These are phyloP conservation scores for Coemansia sp. DNA, from an alignment of 192 early-diverging fungal species.

Conservation along the genomic window DNA sequence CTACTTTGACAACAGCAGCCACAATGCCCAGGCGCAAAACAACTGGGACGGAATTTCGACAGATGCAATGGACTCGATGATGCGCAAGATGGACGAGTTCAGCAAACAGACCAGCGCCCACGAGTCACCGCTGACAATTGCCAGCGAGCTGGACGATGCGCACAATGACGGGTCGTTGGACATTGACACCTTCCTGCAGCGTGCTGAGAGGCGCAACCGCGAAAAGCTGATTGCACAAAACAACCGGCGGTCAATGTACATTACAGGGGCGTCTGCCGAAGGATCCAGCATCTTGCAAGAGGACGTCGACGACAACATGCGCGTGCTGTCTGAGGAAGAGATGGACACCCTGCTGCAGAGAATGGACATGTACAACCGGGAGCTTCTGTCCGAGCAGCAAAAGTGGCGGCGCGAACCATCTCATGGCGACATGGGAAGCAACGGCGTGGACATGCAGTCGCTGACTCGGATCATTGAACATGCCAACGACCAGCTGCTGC, in stretches of 20 bases:
- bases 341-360: conserved; percentile 35
- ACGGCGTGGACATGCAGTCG: conserved; percentile 17
- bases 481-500: conserved; percentile 43
- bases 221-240: conserved; percentile 45
- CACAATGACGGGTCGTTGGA: conserved; percentile 11
- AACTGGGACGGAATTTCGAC: conserved; percentile 15
- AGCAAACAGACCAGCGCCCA: not conserved
- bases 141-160: not conserved
- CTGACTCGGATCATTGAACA: conserved; percentile 34
- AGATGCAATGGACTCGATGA: conserved; percentile 7
- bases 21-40: conserved; percentile 5
- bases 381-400: conserved; percentile 44
- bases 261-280: conserved; percentile 8
- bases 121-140: not conserved
- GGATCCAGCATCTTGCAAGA: conserved; percentile 11
- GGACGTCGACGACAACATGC: conserved; percentile 52
- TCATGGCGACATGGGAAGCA: not conserved
- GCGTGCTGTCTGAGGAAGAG: conserved; percentile 37
- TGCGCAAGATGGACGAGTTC: conserved; percentile 18
- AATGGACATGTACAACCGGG: conserved; percentile 52
- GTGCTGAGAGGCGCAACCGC: conserved; percentile 32
- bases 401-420: conserved; percentile 13
- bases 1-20: not conserved
- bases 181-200: conserved; percentile 37
- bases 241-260: conserved; percentile 49